phyloP scores from a whole-genome alignment of 1,284 basidiomycete species.

The Stygiomarasmius scandens region DNA sequence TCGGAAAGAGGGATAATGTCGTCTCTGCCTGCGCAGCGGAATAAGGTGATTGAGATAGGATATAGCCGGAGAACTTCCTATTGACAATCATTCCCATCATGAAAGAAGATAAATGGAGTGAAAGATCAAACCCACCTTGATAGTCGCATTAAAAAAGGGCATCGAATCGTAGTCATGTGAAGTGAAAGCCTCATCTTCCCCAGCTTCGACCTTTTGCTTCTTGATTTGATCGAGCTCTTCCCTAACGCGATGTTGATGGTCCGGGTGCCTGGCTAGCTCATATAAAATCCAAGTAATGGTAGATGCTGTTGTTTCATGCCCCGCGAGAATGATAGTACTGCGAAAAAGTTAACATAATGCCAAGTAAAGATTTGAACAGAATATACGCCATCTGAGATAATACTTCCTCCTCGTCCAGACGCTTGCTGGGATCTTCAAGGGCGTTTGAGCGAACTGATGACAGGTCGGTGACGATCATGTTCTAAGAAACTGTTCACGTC shows the following conservation, averaged over 20 bases:
- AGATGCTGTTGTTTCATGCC: slow-evolving; percentile 28
- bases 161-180: slow-evolving; percentile 32
- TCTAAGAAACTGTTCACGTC: background rate
- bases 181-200: slow-evolving; percentile 25
- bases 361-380: background rate
- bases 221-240: slow-evolving; percentile 20
- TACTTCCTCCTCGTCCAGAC: slow-evolving; percentile 14
- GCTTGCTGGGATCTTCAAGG: slow-evolving; percentile 5
- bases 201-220: slow-evolving; percentile 17
- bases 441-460: slow-evolving; percentile 4
- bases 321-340: slow-evolving; percentile 15
- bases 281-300: slow-evolving; percentile 28
- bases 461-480: background rate
- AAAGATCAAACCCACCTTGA: slow-evolving; percentile 20
- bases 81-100: background rate
- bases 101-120: background rate
- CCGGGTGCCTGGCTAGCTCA: slow-evolving; percentile 27
- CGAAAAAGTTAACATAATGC: background rate
- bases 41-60: background rate
- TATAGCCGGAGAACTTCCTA: slow-evolving; percentile 10
- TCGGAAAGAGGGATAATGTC: slow-evolving; percentile 9
- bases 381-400: slow-evolving; percentile 11
- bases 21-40: slow-evolving; percentile 4
- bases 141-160: slow-evolving; percentile 19
- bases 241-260: slow-evolving; percentile 26